Conservation (phyloP, 164 flowering plant genomes). For the Tetracentron sinense region DNA sequence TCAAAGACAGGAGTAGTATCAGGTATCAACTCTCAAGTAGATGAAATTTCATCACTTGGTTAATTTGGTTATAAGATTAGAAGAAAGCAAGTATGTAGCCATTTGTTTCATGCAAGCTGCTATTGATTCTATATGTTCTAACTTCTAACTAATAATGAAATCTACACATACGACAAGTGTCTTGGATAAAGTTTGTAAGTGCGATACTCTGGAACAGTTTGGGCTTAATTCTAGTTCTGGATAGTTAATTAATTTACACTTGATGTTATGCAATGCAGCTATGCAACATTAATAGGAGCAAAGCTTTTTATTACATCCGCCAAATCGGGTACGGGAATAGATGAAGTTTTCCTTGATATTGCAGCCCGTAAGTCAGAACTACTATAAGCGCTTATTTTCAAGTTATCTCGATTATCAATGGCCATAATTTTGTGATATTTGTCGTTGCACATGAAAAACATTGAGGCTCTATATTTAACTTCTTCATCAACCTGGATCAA, state of each 20-base stretch:
- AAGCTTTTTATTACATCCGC: constrained; percentile 30
- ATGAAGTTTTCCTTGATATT: constrained; percentile 33
- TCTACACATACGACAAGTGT: no score
- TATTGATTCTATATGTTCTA: no score
- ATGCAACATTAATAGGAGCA: constrained; percentile 30
- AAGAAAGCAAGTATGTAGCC: no score
- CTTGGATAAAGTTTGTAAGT: no score
- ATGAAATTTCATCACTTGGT: no score
- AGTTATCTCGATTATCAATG: not conserved
- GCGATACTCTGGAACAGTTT: not conserved
- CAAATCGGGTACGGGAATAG: constrained; percentile 29
- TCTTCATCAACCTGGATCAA: not conserved
- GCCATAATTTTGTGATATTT: no score
- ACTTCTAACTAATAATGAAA: no score
- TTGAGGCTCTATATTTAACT: not conserved
- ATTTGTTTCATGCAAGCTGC: no score
- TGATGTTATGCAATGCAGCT: constrained; percentile 14
- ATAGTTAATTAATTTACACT: not conserved
- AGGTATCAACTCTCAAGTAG: no score
- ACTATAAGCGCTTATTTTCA: not conserved
- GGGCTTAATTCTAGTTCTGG: not conserved
- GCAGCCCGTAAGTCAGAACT: constrained; percentile 25
- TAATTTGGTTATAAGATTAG: no score
- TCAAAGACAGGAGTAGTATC: no score
- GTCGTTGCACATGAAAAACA: not conserved